These are phyloP conservation scores for Eremomyces bilateralis DNA, from an alignment of 495 filamentous ascomycete genomes.

Conservation along the genomic window DNA sequence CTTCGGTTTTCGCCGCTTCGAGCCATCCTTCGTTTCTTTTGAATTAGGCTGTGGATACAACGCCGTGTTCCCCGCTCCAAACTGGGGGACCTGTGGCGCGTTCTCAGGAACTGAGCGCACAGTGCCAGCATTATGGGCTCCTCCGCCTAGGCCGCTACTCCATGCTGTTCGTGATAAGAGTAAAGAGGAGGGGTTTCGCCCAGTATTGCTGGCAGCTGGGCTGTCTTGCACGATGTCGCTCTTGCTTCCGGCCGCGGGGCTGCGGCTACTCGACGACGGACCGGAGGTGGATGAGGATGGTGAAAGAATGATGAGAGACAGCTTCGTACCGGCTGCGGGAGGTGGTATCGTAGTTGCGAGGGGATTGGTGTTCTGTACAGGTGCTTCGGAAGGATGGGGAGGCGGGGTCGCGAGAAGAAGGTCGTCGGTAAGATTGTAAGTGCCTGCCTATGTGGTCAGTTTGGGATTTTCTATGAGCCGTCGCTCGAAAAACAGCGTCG, in stretches of 20 bases:
- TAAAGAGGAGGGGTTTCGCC: slow-evolving; percentile 8
- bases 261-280: slow-evolving; percentile 17
- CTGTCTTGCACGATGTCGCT: slow-evolving; percentile 16
- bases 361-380: slow-evolving; percentile 66
- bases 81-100: slow-evolving; percentile 32
- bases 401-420: slow-evolving; percentile 84
- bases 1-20: slow-evolving; percentile 76
- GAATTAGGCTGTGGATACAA: slow-evolving; percentile 26
- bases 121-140: too few relatives aligned
- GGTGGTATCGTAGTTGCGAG: slow-evolving; percentile 64
- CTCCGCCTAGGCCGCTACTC: too few relatives aligned
- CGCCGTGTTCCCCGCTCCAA: slow-evolving; percentile 71
- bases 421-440: slow-evolving; percentile 73
- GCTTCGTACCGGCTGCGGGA: slow-evolving; percentile 65
- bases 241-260: slow-evolving; percentile 11
- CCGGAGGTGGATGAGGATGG: slow-evolving; percentile 18
- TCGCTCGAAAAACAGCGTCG: background rate
- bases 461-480: too few relatives aligned
- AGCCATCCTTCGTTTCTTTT: slow-evolving; percentile 42
- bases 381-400: slow-evolving; percentile 83
- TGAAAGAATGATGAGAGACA: slow-evolving; percentile 53
- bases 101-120: too few relatives aligned
- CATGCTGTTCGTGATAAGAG: too few relatives aligned
- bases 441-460: too few relatives aligned
- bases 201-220: slow-evolving; percentile 9